Percentiles rank a stretch among this genome's conserved stretches.
Conservation (phyloP, 768 basidiomycete species). For the Naganishia vishniacii region DNA sequence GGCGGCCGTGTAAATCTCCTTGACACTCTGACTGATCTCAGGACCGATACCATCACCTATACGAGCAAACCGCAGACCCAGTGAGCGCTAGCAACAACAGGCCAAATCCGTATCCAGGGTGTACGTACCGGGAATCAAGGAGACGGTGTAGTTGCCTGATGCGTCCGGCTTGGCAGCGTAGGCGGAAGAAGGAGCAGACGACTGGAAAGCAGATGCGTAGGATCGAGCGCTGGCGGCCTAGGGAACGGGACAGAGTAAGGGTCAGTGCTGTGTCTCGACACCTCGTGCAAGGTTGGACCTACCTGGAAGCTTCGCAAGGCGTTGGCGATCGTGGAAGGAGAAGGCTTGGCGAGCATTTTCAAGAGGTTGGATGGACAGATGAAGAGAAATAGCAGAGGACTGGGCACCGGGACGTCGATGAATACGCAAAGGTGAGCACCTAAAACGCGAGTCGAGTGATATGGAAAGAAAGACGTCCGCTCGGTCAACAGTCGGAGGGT, state of each 20-base stretch:
- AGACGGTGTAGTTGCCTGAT: conserved; percentile 94
- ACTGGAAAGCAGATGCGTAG: conserved; percentile 41
- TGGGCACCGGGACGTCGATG: not conserved
- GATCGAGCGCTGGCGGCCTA: conserved; percentile 6
- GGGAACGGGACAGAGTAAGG: not conserved
- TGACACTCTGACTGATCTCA: conserved; percentile 94
- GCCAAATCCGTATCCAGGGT: not conserved
- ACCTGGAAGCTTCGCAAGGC: conserved; percentile 29
- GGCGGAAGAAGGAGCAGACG: conserved; percentile 69
- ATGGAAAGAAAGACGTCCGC: not conserved
- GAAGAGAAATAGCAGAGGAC: not conserved
- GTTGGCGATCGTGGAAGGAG: conserved; percentile 29
- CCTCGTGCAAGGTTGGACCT: not conserved
- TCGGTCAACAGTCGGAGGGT: no score
- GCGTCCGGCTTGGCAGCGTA: conserved; percentile 77
- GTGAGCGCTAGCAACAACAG: not conserved
- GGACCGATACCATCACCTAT: conserved; percentile 78
- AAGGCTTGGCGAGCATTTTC: conserved; percentile 27
- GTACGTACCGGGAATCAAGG: conserved; percentile 65
- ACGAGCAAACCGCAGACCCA: not conserved
- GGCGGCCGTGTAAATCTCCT: conserved; percentile 84
- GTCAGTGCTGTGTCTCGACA: not conserved
- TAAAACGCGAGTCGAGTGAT: not conserved
- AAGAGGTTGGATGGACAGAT: not conserved
- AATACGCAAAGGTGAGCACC: not conserved